phyloP scores from a whole-genome alignment of 345 rosid genomes.

The Gossypium sturtianum region DNA sequence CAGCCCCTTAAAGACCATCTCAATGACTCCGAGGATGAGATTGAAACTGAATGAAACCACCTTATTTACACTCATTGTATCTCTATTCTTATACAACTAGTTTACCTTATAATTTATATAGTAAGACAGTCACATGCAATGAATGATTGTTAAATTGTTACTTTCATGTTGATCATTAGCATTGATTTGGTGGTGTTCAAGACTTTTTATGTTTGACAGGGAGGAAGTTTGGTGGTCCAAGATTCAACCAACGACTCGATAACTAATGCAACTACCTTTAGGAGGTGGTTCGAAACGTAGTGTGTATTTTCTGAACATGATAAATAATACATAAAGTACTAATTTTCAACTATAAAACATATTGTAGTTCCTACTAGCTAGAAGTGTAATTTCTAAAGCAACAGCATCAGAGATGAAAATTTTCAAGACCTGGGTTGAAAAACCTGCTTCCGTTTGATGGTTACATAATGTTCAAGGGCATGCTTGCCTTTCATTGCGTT shows the following conservation, averaged over 20 bases:
- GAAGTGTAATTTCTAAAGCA: background rate
- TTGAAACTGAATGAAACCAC: constrained; percentile 25
- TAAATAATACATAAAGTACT: background rate
- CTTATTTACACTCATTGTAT: background rate
- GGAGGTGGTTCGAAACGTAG: too few species aligned
- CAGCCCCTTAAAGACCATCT: constrained; percentile 66
- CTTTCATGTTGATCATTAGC: background rate
- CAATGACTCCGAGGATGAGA: constrained; percentile 42
- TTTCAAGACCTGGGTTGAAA: background rate
- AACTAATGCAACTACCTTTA: too few species aligned
- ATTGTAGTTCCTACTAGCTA: background rate
- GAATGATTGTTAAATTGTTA: background rate
- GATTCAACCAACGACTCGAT: too few species aligned
- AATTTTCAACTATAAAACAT: background rate
- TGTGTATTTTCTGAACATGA: too few species aligned
- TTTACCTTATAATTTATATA: background rate
- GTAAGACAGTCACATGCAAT: background rate
- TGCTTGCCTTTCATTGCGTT: background rate
- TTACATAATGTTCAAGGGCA: background rate
- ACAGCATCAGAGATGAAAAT: background rate
- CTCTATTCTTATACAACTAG: constrained; percentile 2
- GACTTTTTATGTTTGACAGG: too few species aligned
- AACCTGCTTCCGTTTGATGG: background rate
- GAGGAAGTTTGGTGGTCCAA: too few species aligned
- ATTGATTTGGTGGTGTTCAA: background rate